Conservation (phyloP, 441 rosid species). For the Daphne laureola region DNA sequence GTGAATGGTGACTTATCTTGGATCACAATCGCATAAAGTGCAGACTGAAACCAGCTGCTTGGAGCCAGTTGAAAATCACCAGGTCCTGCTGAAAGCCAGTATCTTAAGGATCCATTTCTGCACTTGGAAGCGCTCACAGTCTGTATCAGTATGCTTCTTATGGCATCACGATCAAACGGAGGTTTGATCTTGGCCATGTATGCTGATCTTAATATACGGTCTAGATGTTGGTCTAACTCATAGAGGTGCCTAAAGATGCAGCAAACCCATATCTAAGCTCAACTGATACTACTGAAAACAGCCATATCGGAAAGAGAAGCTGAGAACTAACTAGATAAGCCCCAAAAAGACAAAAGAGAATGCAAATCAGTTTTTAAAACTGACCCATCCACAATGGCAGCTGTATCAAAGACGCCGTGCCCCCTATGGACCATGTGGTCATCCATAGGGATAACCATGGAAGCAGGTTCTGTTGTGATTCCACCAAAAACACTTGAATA, state of each 20-base stretch:
- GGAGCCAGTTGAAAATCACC: conserved; percentile 83
- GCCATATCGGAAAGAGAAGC: background rate
- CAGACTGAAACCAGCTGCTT: conserved; percentile 45
- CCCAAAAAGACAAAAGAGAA: background rate
- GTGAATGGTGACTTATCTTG: conserved; percentile 33
- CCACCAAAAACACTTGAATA: conserved; percentile 82
- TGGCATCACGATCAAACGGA: conserved; percentile 52
- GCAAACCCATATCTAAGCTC: conserved; percentile 5
- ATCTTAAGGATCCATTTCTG: conserved; percentile 59
- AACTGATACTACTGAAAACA: background rate
- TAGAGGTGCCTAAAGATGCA: conserved; percentile 46
- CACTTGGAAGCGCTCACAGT: conserved; percentile 68
- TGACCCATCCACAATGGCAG: conserved; percentile 69
- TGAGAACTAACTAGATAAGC: background rate
- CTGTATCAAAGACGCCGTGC: conserved; percentile 91
- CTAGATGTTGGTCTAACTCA: conserved; percentile 86
- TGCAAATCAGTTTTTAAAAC: conserved; percentile 11
- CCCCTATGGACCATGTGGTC: conserved; percentile 96
- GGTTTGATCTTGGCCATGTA: conserved; percentile 62
- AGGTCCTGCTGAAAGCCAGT: conserved; percentile 86
- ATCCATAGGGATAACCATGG: conserved; percentile 84
- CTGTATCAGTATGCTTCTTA: conserved; percentile 56
- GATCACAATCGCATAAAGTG: conserved; percentile 69
- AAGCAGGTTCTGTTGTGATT: conserved; percentile 61
- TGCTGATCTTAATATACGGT: conserved; percentile 73